Evolutionary conservation across 371 early-diverging fungal genomes (phyloP).

Genomic region (Mortierella polycephala): DNA sequence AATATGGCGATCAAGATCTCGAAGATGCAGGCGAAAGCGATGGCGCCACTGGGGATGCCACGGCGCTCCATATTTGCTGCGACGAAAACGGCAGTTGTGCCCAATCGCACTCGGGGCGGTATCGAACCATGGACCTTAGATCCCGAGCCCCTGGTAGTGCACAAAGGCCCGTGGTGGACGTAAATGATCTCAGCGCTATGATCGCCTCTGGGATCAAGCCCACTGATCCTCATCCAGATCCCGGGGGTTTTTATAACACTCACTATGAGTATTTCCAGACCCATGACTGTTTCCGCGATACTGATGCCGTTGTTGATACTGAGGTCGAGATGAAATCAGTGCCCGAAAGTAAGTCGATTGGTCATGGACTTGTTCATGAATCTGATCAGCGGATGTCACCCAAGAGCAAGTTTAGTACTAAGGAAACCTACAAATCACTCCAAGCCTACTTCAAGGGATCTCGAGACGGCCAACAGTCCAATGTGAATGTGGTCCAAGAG

Average conservation of each 20-base stretch:
- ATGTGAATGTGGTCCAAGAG: too few species aligned
- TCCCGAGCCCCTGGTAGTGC: neutral
- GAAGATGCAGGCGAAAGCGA: neutral
- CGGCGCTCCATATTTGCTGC: neutral
- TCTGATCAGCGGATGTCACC: too few species aligned
- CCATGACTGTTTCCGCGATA: constrained; percentile 1
- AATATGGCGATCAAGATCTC: constrained; percentile 2
- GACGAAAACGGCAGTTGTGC: too few species aligned
- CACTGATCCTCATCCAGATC: constrained; percentile 12
- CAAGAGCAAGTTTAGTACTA: too few species aligned
- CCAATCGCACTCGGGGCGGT: too few species aligned
- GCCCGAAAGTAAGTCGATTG: too few species aligned
- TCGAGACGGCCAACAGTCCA: too few species aligned
- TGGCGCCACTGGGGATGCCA: neutral
- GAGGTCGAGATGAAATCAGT: too few species aligned
- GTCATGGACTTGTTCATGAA: too few species aligned
- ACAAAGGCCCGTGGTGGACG: constrained; percentile 10
- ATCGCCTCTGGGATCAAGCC: constrained; percentile 19
- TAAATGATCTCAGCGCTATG: constrained; percentile 30
- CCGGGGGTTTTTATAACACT: constrained; percentile 14
- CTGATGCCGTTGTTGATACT: neutral
- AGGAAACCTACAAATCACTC: too few species aligned
- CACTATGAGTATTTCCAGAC: constrained; percentile 7
- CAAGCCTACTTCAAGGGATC: too few species aligned
- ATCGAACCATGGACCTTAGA: neutral